Evolutionary conservation across 441 rosid species (phyloP), one percentile per base, ranked within the genome.

Genomic region (Adansonia madagascariensis): DNA sequence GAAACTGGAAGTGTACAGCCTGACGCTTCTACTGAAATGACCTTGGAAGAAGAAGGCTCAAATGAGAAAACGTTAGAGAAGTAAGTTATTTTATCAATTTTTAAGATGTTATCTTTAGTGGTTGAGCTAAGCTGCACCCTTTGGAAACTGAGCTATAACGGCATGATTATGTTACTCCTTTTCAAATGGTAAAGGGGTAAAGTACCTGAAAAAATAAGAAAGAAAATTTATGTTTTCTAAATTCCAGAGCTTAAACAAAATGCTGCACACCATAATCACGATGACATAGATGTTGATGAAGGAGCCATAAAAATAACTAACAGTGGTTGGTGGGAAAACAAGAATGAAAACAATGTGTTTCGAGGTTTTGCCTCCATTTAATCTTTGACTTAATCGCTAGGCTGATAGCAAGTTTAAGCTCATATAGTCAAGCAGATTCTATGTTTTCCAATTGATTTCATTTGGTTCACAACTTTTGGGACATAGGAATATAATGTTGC

Each of bases 71-170:
- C 72, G 17, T 63, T 78, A 62, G 82, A 84, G 82, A 88, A 82
- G 98, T 93, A 80, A 81, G 88, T 65, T 78, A 14, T 67, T 53
- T 74, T n/a, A 7, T 65, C 75, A 35, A n/a, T 12, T 53, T 35
- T 71, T 53, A 31, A 35, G 49, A 53, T 71, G 17, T 71, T 53
- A 11, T 71, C 10, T 53, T 53, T 14, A 35, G 46, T 31, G 61
- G 20, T 71, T 49, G 73, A 71, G 60, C 74, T 27, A 50, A n/a
- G 62, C 74, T 8, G 8, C 27, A 53, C 57, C 61, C 44, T 71
- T 71, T 71, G 46, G 74, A 8, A 31, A 4, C 14, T n/a, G 15
- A 27, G 24, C 27, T 71, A 8, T 53, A 52, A 70, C 61, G 52
- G 74, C 72, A 20, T 68, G 73, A 47, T 47, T 47, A 2, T 52